Base-by-base conservation (phyloP, 1,284 basidiomycete genomes). In the Schizophyllum commune region DNA sequence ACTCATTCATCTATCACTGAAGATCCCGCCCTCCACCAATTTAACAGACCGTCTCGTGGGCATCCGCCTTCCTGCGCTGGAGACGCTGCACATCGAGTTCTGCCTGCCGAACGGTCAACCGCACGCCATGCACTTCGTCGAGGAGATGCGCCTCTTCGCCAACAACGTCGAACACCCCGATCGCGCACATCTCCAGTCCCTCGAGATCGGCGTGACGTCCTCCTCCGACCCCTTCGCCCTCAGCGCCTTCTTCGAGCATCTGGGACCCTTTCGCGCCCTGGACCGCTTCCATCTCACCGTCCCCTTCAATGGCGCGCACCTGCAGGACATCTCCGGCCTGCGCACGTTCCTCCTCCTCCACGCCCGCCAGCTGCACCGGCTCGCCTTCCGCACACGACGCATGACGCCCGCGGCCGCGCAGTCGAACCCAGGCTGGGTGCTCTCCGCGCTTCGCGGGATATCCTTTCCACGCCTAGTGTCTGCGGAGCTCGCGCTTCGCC, bases 231-330 rank as follows among this genome's bases (percentile, higher is more conserved):
- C 39, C 17, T 47, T 47, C 39, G 39, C 9, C 39, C 39, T 47
- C 39, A 17, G 39, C 39, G 13, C 17, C 39, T 17, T 47, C 39
- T 17, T 47, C 13, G 13, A 47, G 39, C 13, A 17, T 17, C 39
- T 47, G 2, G 39, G 9, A 3, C 39, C 39, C 39, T 47, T 47
- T 8, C 39, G 39, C 39, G 74, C 74, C 56, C 88, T 85, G 64
- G 81, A 75, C 20, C 76, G 77, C 59, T 88, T 89, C 70, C 81
- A 79, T 66, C 72, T 90, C 57, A 82, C 81, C 0, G 83, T 88
- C 71, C 83, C 85, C 22, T 71, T 73, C 55, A 77, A 83, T 58
- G 70, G 79, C 27, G 68, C 75, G 0, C 66, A 69, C 15, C 74
- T 47, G 17, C 39, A 47, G 13, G 39, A 47, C 39, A 8, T 47